phyloP scores from a whole-genome alignment of 257 asterid species.

The Coffea canephora region DNA sequence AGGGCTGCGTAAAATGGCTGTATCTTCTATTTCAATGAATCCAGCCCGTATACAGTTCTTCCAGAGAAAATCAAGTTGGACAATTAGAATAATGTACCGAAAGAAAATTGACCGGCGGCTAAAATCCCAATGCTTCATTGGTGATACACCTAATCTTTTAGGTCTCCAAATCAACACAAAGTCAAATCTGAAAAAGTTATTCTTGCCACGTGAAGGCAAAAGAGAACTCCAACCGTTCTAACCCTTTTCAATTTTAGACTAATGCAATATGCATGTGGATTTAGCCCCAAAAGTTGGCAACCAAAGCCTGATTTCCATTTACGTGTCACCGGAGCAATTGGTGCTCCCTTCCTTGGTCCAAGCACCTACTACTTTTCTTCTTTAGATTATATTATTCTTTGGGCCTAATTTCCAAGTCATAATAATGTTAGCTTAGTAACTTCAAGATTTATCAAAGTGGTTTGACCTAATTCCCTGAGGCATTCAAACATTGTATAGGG shows the following conservation, averaged over 20 bases:
- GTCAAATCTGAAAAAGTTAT: background rate
- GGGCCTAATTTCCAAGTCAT: background rate
- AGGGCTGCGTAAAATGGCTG: too few relatives aligned
- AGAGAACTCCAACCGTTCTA: too few relatives aligned
- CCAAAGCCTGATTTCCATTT: background rate
- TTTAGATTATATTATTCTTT: background rate
- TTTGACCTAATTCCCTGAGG: slow-evolving; percentile 3
- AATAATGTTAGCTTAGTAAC: background rate
- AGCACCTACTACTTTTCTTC: background rate
- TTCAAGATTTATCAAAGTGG: slow-evolving; percentile 4
- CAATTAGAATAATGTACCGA: background rate
- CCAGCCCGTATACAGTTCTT: too few relatives aligned
- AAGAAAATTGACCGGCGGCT: background rate
- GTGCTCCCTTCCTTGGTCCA: background rate
- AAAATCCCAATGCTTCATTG: background rate
- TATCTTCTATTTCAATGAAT: too few relatives aligned
- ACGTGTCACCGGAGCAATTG: background rate
- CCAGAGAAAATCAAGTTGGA: background rate
- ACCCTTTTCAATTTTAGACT: background rate
- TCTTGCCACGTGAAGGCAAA: background rate
- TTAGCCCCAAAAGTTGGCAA: slow-evolving; percentile 5
- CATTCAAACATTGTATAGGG: background rate
- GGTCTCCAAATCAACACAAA: background rate
- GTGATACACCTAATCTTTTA: background rate
- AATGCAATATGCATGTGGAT: background rate